These are phyloP conservation scores for Citrullus colocynthis DNA, from an alignment of 306 rosid species.

Conservation along the genomic window DNA sequence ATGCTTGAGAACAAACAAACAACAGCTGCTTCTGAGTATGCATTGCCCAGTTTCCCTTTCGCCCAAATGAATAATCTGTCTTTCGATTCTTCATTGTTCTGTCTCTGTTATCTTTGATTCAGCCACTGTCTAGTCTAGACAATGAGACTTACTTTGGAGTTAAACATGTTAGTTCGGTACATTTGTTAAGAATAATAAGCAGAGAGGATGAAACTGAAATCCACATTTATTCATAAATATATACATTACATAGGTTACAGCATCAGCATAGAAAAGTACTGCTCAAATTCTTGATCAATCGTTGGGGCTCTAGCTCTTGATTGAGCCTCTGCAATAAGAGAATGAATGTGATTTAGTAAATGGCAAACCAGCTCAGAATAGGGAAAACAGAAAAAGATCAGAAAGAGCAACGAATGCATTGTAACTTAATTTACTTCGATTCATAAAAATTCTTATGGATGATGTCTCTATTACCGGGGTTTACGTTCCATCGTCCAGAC, in stretches of 20 bases:
- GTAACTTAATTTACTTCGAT: neutral
- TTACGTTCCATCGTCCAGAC: conserved; percentile 47
- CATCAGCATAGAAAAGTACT: conserved; percentile 82
- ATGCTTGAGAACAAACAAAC: neutral
- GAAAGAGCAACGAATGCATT: neutral
- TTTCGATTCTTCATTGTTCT: neutral
- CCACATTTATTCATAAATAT: neutral
- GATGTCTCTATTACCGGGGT: conserved; percentile 37
- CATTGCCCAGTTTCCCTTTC: no score
- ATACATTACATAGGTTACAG: conserved; percentile 20
- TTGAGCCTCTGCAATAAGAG: conserved; percentile 49
- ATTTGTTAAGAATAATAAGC: neutral
- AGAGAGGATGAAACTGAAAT: neutral
- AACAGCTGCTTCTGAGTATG: neutral
- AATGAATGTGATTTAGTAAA: neutral
- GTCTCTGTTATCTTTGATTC: neutral
- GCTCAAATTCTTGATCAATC: conserved; percentile 84
- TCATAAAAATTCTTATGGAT: neutral
- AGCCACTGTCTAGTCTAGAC: neutral
- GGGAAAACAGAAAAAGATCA: neutral
- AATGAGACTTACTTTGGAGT: neutral
- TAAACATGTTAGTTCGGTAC: neutral
- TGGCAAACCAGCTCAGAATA: neutral
- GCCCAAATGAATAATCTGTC: neutral
- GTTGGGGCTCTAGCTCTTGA: conserved; percentile 55